Percentiles rank a stretch among this genome's conserved stretches.
Evolutionary conservation across 805 yeast species (phyloP).

Genomic region (Debaryomyces tyrocola): DNA sequence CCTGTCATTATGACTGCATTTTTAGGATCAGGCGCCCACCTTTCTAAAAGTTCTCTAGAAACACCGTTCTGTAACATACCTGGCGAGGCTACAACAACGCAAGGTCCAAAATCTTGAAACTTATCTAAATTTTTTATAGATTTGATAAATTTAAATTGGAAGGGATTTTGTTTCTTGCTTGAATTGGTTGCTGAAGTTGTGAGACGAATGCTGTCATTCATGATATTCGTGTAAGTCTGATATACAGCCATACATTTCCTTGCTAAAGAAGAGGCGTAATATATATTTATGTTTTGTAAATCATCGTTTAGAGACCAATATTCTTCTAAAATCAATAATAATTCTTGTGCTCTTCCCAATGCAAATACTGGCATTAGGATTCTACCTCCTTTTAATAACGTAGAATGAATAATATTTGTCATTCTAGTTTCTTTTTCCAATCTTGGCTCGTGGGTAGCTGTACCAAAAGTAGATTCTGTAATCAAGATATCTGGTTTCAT

Average conservation of each 20-base stretch:
- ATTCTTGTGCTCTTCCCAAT: constrained; percentile 94
- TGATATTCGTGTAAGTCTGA: constrained; percentile 94
- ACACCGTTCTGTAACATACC: constrained; percentile 98
- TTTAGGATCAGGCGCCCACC: constrained; percentile 97
- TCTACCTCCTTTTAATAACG: constrained; percentile 85
- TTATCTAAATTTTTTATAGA: constrained; percentile 77
- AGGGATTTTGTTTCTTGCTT: constrained; percentile 62
- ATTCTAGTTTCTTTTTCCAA: constrained; percentile 79
- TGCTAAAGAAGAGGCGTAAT: constrained; percentile 90
- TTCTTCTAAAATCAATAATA: constrained; percentile 86
- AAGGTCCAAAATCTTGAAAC: constrained; percentile 92
- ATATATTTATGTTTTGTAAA: constrained; percentile 76
- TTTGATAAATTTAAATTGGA: constrained; percentile 81
- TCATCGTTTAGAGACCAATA: constrained; percentile 89
- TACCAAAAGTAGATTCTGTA: constrained; percentile 96
- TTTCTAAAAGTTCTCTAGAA: constrained; percentile 84
- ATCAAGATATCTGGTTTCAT: constrained; percentile 83
- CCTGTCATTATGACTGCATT: constrained; percentile 90
- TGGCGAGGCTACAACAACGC: constrained; percentile 95
- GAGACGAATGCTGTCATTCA: constrained; percentile 89
- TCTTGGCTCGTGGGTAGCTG: constrained; percentile 94
- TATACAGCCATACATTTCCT: constrained; percentile 96
- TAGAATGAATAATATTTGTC: constrained; percentile 79
- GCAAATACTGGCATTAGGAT: constrained; percentile 94
- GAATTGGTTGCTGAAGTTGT: constrained; percentile 44